Conservation (phyloP, 352 stramenopile genomes). For the Peronosclerospora sorghi region DNA sequence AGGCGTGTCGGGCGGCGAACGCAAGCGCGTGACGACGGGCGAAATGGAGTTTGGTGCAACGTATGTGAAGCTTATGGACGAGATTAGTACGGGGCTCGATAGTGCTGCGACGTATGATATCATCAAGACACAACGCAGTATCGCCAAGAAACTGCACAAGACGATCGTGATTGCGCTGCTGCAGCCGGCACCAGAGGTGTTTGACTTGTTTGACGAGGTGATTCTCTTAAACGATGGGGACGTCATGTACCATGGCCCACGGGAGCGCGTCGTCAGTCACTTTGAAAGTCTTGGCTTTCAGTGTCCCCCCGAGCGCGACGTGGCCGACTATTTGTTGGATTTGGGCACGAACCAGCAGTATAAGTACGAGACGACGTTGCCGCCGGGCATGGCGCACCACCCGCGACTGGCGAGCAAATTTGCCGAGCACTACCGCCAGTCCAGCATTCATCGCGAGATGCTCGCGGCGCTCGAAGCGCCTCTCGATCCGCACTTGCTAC, state of each 20-base stretch:
- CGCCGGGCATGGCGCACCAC: not conserved
- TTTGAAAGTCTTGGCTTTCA: constrained; percentile 22
- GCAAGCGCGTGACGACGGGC: constrained; percentile 83
- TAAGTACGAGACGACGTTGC: constrained; percentile 17
- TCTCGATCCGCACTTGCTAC: constrained; percentile 1
- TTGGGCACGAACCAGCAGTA: constrained; percentile 24
- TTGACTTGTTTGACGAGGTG: constrained; percentile 41
- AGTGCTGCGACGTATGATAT: constrained; percentile 49
- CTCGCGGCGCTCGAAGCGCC: constrained; percentile 9
- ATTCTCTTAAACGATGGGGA: constrained; percentile 37
- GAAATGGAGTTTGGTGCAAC: constrained; percentile 85
- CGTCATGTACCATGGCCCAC: constrained; percentile 29
- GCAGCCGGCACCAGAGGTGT: constrained; percentile 52
- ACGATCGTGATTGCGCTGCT: constrained; percentile 67
- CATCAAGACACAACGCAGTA: constrained; percentile 31
- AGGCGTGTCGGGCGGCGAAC: constrained; percentile 82
- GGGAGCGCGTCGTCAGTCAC: constrained; percentile 34
- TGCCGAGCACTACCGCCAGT: constrained; percentile 15
- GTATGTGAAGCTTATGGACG: constrained; percentile 67
- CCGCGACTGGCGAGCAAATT: constrained; percentile 19
- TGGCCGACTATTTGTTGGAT: constrained; percentile 30
- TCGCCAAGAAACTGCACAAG: constrained; percentile 36
- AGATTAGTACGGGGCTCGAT: constrained; percentile 51
- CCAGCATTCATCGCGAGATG: constrained; percentile 6
- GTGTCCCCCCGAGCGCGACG: constrained; percentile 21